Evolutionary conservation across 257 asterid genomes (phyloP).

Genomic region (Ballota nigra): DNA sequence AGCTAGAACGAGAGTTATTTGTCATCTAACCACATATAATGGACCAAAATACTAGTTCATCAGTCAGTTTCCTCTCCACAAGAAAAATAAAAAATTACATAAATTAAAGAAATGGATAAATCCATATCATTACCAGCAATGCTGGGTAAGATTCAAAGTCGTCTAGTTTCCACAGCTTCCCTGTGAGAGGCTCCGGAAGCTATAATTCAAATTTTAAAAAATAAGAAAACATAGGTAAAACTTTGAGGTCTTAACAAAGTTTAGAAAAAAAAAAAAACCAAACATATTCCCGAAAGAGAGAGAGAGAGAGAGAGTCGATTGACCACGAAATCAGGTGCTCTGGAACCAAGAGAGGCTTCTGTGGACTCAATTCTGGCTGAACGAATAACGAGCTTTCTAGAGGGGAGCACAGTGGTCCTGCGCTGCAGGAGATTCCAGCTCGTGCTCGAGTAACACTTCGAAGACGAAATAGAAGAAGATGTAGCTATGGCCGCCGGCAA

Average conservation of each 20-base stretch:
- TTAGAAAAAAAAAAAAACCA: background rate
- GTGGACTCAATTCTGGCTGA: slow-evolving; percentile 83
- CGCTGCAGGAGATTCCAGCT: slow-evolving; percentile 35
- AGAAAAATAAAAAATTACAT: background rate
- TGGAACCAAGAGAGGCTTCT: slow-evolving; percentile 64
- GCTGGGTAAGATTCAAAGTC: slow-evolving; percentile 84
- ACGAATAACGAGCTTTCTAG: slow-evolving; percentile 57
- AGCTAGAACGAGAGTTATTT: background rate
- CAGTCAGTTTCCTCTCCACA: background rate
- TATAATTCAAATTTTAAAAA: slow-evolving; percentile 27
- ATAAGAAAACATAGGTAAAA: too few relatives aligned
- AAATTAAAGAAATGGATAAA: background rate
- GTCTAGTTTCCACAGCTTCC: slow-evolving; percentile 73
- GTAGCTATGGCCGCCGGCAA: background rate
- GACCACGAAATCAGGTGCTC: slow-evolving; percentile 90
- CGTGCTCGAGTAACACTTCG: slow-evolving; percentile 36
- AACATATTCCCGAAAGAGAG: too few relatives aligned
- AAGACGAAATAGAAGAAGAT: slow-evolving; percentile 28
- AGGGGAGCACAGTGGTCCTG: slow-evolving; percentile 25
- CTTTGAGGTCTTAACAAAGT: too few relatives aligned
- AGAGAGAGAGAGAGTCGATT: background rate
- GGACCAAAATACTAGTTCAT: background rate
- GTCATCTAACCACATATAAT: background rate
- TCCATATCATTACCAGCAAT: slow-evolving; percentile 51
- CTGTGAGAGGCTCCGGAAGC: slow-evolving; percentile 90